Conservation (phyloP, 805 yeast species). For the Diddensiella santjacobensis region DNA sequence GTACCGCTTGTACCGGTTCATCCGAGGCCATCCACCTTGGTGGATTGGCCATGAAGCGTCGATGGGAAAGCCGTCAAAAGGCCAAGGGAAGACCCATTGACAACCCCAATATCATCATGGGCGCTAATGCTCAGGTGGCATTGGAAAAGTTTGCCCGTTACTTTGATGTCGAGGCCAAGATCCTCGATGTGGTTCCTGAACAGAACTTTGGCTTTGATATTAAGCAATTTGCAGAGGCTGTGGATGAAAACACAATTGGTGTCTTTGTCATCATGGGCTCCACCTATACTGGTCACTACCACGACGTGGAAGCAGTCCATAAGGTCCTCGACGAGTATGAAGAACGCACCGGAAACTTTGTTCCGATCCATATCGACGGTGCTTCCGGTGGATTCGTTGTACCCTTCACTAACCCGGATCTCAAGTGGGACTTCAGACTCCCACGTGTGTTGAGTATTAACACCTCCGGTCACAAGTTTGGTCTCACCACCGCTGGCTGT, state of each 20-base stretch:
- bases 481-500: slow-evolving; percentile 82
- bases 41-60: slow-evolving; percentile 86
- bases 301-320: slow-evolving; percentile 60
- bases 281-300: slow-evolving; percentile 91
- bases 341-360: slow-evolving; percentile 56
- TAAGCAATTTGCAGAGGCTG: slow-evolving; percentile 52
- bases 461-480: slow-evolving; percentile 91
- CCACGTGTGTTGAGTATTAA: slow-evolving; percentile 80
- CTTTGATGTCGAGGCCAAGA: slow-evolving; percentile 83
- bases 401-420: slow-evolving; percentile 72
- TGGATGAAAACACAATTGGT: slow-evolving; percentile 93
- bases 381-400: slow-evolving; percentile 90
- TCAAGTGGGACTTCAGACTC: slow-evolving; percentile 79
- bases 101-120: slow-evolving; percentile 86
- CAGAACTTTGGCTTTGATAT: slow-evolving; percentile 65
- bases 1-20: slow-evolving; percentile 92
- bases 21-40: slow-evolving; percentile 93
- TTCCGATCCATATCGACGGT: slow-evolving; percentile 91
- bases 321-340: slow-evolving; percentile 68
- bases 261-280: slow-evolving; percentile 85
- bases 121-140: slow-evolving; percentile 90
- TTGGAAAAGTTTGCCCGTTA: slow-evolving; percentile 90
- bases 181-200: slow-evolving; percentile 60
- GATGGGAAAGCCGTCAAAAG: slow-evolving; percentile 70
- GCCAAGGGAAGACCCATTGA: slow-evolving; percentile 52